These are phyloP conservation scores for Nitzschia putrida DNA, from an alignment of 108 stramenopile species.

Conservation along the genomic window DNA sequence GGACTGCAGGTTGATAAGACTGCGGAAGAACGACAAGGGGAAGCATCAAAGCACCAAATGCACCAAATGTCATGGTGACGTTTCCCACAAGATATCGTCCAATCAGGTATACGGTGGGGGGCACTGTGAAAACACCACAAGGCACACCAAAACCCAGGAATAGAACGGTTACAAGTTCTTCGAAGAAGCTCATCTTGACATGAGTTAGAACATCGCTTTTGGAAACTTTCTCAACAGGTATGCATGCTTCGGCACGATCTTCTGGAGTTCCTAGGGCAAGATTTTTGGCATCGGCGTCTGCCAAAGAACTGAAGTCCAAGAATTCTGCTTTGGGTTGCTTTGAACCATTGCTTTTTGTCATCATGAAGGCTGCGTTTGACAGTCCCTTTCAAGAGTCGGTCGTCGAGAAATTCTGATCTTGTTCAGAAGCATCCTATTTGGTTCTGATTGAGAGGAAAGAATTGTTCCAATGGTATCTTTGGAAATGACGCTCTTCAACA, in stretches of 20 bases:
- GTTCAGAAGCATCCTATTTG: too few species aligned
- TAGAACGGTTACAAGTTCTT: constrained; percentile 17
- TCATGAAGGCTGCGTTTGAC: too few species aligned
- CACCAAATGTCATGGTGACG: constrained; percentile 20
- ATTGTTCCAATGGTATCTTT: too few species aligned
- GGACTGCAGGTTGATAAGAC: constrained; percentile 11
- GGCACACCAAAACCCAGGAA: constrained; percentile 41
- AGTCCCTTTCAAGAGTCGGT: too few species aligned
- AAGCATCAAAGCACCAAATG: constrained; percentile 14
- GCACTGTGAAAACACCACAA: constrained; percentile 39
- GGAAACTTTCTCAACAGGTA: constrained; percentile 6
- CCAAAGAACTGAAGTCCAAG: background rate
- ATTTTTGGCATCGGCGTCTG: background rate
- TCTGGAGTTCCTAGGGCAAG: constrained; percentile 35
- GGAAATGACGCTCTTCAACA: too few species aligned
- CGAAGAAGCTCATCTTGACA: constrained; percentile 22
- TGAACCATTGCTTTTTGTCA: too few species aligned
- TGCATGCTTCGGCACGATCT: constrained; percentile 19
- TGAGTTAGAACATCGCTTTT: constrained; percentile 5
- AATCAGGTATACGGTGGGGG: constrained; percentile 21
- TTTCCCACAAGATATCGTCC: constrained; percentile 37
- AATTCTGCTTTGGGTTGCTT: too few species aligned
- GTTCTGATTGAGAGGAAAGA: too few species aligned
- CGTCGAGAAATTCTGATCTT: too few species aligned
- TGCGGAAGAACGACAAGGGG: constrained; percentile 42